Evolutionary conservation across 2,329 filamentous ascomycete genomes (phyloP).

Genomic region (Aspergillus novofumigatus): DNA sequence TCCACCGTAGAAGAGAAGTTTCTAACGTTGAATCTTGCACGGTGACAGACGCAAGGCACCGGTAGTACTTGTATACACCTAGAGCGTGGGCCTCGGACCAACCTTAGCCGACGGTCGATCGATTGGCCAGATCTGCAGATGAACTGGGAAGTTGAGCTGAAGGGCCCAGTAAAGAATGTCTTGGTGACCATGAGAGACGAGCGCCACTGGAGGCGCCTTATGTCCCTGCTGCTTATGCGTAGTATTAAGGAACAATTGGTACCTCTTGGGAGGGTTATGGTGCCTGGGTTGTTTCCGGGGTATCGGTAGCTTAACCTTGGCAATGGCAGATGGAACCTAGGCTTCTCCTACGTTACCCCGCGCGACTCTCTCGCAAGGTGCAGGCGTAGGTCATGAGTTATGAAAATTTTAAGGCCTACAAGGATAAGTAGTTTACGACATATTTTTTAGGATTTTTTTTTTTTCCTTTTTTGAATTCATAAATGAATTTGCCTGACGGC

Average conservation of each 20-base stretch:
- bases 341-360: conserved; percentile 9
- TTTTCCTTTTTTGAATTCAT: background rate
- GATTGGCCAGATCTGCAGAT: background rate
- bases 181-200: conserved; percentile 5
- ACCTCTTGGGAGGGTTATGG: background rate
- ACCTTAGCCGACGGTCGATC: background rate
- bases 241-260: background rate
- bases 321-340: conserved; percentile 7
- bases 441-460: conserved; percentile 1
- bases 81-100: conserved; percentile 9
- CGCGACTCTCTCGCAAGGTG: background rate
- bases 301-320: background rate
- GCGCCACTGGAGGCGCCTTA: conserved; percentile 4
- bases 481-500: background rate
- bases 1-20: conserved; percentile 11
- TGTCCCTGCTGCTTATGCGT: background rate
- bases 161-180: conserved; percentile 4
- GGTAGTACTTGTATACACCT: conserved; percentile 1
- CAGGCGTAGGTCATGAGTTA: background rate
- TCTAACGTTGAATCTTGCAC: conserved; percentile 1
- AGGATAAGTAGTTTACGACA: background rate
- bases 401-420: background rate
- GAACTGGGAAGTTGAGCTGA: conserved; percentile 6
- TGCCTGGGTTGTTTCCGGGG: background rate
- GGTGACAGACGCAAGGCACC: background rate